These are phyloP conservation scores for Leersia perrieri DNA, from an alignment of 176 grass and related monocot species.

Conservation along the genomic window DNA sequence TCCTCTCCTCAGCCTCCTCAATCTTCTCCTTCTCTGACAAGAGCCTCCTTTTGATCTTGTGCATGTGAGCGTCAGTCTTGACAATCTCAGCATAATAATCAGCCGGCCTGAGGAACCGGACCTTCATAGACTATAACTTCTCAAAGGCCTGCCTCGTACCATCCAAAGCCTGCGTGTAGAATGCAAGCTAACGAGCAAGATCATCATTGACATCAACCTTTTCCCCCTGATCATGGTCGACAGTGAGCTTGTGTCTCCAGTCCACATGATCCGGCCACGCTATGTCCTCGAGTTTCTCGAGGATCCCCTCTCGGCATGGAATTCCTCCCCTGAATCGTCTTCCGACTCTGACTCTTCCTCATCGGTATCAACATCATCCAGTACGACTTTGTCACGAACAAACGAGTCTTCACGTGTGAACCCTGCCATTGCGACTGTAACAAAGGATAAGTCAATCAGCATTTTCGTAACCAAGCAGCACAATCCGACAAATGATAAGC, in stretches of 20 bases:
- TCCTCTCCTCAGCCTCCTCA: slow-evolving; percentile 86
- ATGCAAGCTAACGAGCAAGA: slow-evolving; percentile 72
- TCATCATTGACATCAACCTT: slow-evolving; percentile 90
- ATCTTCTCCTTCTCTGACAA: slow-evolving; percentile 86
- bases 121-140: slow-evolving; percentile 61
- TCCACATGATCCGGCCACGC: slow-evolving; percentile 72
- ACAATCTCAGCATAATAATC: slow-evolving; percentile 99
- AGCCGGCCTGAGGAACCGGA: slow-evolving; percentile 71
- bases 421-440: slow-evolving; percentile 34
- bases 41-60: slow-evolving; percentile 82
- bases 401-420: slow-evolving; percentile 14
- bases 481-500: not conserved
- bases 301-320: slow-evolving; percentile 44
- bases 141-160: slow-evolving; percentile 68
- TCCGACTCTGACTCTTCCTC: slow-evolving; percentile 42
- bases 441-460: not conserved
- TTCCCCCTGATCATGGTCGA: slow-evolving; percentile 56
- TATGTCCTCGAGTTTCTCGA: slow-evolving; percentile 86
- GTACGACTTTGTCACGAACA: slow-evolving; percentile 27
- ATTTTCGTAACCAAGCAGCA: not conserved
- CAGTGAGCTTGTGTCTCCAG: slow-evolving; percentile 78
- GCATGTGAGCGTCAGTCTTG: slow-evolving; percentile 88
- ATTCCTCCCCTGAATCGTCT: slow-evolving; percentile 57
- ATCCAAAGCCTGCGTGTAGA: slow-evolving; percentile 88
- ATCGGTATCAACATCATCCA: slow-evolving; percentile 36